Base-by-base conservation (phyloP, 129 eudicot genomes). In the Chrysanthemum lavandulifolium region DNA sequence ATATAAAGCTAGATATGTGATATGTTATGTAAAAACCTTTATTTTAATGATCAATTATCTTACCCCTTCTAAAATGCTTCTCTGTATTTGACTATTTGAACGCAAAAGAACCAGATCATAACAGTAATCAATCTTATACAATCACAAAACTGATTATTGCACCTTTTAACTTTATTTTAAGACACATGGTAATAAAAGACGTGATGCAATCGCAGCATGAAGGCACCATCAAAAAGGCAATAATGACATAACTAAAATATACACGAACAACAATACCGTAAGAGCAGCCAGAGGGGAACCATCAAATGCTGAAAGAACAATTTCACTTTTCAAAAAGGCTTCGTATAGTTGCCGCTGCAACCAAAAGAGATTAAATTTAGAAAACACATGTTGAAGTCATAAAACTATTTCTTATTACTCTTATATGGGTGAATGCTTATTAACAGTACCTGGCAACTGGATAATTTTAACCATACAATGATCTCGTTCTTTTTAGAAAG, bases 241-340 rank as follows among this genome's bases (percentile, higher is more conserved):
- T 2, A 27, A 27, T 27, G 29, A 27, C 3, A 27, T 27, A 82
- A 25, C 43, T 29, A 51, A 45, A 67, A 69, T 25, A 66, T 53
- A 23, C 29, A 72, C 33, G 15, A 61, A 15, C 43, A 13, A 79
- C 57, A 77, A 45, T 89, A 90, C 99, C 89, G 99, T 95, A 36
- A 95, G 76, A 67, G 99, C 99, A 84, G 99, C 99, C 72, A 95
- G 79, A 61, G 99, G 99, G 53, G 99, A 95, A 47, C 99, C 94
- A 80, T 90, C 99, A 82, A 87, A 95, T 13, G 97, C 96, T 29
- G 99, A 95, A 73, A 95, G 79, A 49, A 95, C 99, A 67, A 95
- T 80, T 81, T 90, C 99, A 83, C 96, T 88, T 13, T 90, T 95
- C 85, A 95, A 80, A 84, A 88, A 95, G 16, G 99, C 97, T 86